Conservation (phyloP, 345 rosid species). For the Conringia planisiliqua region DNA sequence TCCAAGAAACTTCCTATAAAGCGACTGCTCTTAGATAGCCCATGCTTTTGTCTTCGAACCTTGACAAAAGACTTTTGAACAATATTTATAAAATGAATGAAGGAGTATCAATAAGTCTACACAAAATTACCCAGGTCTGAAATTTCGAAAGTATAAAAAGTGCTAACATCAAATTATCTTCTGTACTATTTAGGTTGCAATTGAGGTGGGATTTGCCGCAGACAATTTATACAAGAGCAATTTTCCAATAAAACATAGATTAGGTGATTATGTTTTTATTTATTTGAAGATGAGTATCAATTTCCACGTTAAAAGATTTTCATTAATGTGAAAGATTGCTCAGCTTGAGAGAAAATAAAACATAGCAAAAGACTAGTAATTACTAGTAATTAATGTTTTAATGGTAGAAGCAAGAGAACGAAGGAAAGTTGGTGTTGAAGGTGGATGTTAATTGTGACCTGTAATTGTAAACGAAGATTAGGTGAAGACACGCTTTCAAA, state of each 20-base stretch:
- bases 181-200: background rate
- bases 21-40: background rate
- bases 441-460: conserved; percentile 8
- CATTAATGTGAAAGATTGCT: background rate
- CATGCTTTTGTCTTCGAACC: background rate
- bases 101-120: background rate
- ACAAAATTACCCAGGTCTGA: background rate
- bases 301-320: too few relatives aligned
- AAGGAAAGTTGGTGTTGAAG: conserved; percentile 1
- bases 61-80: conserved; percentile 5
- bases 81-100: background rate
- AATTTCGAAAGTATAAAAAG: too few relatives aligned
- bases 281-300: too few relatives aligned
- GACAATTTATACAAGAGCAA: background rate
- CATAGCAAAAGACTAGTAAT: background rate
- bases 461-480: conserved; percentile 13
- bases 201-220: background rate
- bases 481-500: conserved; percentile 19
- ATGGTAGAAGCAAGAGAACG: conserved; percentile 3
- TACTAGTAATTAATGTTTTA: too few relatives aligned
- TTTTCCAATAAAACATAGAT: too few relatives aligned
- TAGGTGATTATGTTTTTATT: too few relatives aligned
- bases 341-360: background rate
- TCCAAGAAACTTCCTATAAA: conserved; percentile 25
- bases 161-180: background rate